Conservation (phyloP, 2,329 filamentous ascomycete species). For the Thermothelomyces thermophilus region DNA sequence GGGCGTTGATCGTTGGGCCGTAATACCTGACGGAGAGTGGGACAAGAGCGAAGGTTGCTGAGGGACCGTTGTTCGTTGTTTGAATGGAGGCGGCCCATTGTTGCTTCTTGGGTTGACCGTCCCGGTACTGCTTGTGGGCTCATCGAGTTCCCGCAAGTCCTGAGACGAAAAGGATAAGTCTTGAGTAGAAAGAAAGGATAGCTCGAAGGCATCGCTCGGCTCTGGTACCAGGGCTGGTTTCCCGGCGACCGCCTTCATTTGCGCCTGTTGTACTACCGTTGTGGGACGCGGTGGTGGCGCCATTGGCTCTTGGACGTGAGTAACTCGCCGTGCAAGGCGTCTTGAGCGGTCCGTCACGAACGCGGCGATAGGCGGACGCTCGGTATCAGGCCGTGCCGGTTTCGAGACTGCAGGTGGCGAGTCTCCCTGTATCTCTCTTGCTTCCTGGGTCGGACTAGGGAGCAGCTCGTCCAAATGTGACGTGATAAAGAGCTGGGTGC, state of each 20-base stretch:
- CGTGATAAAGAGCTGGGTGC: conserved; percentile 20
- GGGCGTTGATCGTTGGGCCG: not conserved
- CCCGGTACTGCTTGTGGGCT: conserved; percentile 17
- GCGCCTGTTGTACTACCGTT: not conserved
- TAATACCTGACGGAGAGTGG: not conserved
- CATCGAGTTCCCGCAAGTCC: conserved; percentile 39
- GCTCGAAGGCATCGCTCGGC: conserved; percentile 3
- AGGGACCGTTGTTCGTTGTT: not conserved
- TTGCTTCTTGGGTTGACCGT: not conserved
- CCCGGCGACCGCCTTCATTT: not conserved
- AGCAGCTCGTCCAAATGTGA: conserved; percentile 29
- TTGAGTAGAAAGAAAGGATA: conserved; percentile 39
- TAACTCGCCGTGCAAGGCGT: not conserved
- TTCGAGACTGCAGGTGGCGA: conserved; percentile 17
- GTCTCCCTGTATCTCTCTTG: conserved; percentile 44
- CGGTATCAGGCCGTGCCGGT: conserved; percentile 19
- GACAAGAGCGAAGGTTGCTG: not conserved
- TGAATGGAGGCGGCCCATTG: not conserved
- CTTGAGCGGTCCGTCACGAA: not conserved
- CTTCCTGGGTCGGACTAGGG: conserved; percentile 37
- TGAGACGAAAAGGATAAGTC: conserved; percentile 42
- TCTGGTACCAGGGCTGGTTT: not conserved
- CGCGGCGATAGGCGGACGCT: not conserved
- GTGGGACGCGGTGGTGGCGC: not conserved
- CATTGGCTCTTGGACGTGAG: not conserved